These are phyloP conservation scores for Blastosporella zonata DNA, from an alignment of 1,284 basidiomycete species.

Conservation along the genomic window DNA sequence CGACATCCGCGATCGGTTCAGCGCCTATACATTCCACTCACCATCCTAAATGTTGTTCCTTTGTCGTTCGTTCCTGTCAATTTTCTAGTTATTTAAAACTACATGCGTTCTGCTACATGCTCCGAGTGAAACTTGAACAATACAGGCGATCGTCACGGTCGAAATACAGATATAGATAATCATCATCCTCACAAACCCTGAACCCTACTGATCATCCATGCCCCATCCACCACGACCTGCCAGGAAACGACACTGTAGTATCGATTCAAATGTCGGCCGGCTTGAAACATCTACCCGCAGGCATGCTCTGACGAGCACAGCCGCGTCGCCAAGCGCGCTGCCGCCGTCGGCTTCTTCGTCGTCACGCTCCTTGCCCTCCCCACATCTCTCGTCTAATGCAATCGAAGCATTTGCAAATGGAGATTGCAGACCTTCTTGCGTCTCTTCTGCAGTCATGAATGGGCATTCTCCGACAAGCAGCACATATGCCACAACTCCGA, in stretches of 20 bases:
- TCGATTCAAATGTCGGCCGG: constrained; percentile 80
- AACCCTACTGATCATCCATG: constrained; percentile 25
- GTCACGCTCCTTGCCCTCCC: constrained; percentile 64
- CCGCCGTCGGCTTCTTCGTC: constrained; percentile 78
- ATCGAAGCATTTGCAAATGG: constrained; percentile 73
- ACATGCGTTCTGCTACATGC: constrained; percentile 12
- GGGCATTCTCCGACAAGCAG: constrained; percentile 95
- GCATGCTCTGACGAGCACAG: constrained; percentile 76
- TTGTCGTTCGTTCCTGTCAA: neutral
- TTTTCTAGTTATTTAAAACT: constrained; percentile 13
- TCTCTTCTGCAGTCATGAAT: constrained; percentile 84
- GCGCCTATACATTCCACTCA: neutral
- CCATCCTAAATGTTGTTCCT: neutral
- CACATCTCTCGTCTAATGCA: constrained; percentile 72
- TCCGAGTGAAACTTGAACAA: neutral
- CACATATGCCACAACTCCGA: constrained; percentile 97
- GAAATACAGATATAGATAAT: constrained; percentile 12
- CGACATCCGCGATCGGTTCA: neutral
- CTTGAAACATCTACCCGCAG: constrained; percentile 68
- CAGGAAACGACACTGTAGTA: constrained; percentile 77
- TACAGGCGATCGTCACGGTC: constrained; percentile 8
- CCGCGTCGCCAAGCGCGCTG: constrained; percentile 77
- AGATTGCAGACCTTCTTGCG: constrained; percentile 73
- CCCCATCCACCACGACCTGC: constrained; percentile 67
- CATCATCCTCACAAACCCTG: constrained; percentile 10